Evolutionary conservation across 768 basidiomycete species (phyloP).

Genomic region (Leccinum incarnatum): DNA sequence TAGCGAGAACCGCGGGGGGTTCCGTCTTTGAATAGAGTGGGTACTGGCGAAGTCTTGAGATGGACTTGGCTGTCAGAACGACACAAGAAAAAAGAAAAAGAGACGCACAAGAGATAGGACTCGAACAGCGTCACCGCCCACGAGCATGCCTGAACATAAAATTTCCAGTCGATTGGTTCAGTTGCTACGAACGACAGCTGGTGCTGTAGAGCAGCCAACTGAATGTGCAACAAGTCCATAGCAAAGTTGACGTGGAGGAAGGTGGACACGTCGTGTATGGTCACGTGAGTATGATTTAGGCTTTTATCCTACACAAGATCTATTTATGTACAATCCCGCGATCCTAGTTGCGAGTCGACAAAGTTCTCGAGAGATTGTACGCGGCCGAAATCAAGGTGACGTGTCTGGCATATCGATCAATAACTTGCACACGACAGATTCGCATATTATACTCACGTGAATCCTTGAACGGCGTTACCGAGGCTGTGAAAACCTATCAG

Average conservation of each 20-base stretch:
- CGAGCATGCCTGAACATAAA: conserved; percentile 74
- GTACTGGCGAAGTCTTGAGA: conserved; percentile 69
- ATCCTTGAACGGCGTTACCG: conserved; percentile 87
- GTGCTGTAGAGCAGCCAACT: conserved; percentile 54
- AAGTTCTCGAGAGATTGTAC: conserved; percentile 75
- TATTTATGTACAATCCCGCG: not conserved
- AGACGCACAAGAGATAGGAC: conserved; percentile 76
- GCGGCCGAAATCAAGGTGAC: conserved; percentile 84
- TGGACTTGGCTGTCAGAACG: not conserved
- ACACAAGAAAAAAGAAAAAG: not conserved
- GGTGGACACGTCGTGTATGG: conserved; percentile 9
- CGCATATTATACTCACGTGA: conserved; percentile 57
- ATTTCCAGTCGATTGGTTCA: conserved; percentile 77
- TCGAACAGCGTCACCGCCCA: conserved; percentile 84
- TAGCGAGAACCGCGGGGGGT: conserved; percentile 68
- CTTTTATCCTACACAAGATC: too few relatives aligned
- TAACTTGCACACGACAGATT: not conserved
- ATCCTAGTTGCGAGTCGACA: conserved; percentile 15
- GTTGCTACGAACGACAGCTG: conserved; percentile 69
- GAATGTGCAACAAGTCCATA: conserved; percentile 57
- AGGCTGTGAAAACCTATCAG: conserved; percentile 42
- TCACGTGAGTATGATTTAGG: conserved; percentile 12
- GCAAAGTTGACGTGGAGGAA: not conserved
- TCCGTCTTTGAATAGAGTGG: conserved; percentile 74
- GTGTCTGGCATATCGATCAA: conserved; percentile 44